Percentiles rank a stretch among this genome's conserved stretches.
Conservation (phyloP, 2,329 filamentous ascomycete genomes). For the Nectriaceae sp. region DNA sequence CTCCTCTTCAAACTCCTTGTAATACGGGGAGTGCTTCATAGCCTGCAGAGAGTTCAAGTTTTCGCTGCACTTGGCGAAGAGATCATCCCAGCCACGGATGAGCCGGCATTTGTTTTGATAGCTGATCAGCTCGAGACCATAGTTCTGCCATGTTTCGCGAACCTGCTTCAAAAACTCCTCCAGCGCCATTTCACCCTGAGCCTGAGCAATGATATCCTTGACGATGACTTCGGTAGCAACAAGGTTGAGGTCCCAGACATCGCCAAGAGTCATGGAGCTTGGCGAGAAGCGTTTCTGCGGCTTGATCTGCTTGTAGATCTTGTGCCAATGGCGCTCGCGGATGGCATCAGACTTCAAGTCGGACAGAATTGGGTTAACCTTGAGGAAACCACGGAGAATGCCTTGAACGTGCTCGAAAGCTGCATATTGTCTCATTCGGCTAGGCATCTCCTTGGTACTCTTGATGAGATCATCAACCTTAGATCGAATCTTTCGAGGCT, state of each 20-base stretch:
- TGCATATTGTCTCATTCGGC: conserved; percentile 97
- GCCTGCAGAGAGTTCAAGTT: conserved; percentile 96
- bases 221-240: conserved; percentile 85
- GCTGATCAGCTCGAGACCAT: conserved; percentile 88
- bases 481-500: conserved; percentile 88
- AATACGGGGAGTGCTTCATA: conserved; percentile 98
- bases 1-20: conserved; percentile 98
- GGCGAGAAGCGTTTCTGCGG: conserved; percentile 93
- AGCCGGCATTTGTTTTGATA: conserved; percentile 98
- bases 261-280: conserved; percentile 92
- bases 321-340: conserved; percentile 93
- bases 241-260: conserved; percentile 97
- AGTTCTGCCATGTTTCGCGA: conserved; percentile 94
- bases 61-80: conserved; percentile 98
- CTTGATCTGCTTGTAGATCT: conserved; percentile 94
- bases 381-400: conserved; percentile 83
- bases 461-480: conserved; percentile 91
- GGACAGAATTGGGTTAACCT: conserved; percentile 83
- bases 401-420: conserved; percentile 99
- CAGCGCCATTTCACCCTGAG: conserved; percentile 95
- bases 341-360: conserved; percentile 97
- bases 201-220: conserved; percentile 90
- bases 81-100: conserved; percentile 96
- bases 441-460: conserved; percentile 99
- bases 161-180: conserved; percentile 98